Evolutionary conservation across 1,139 yeast genomes (phyloP), one percentile per base, ranked within the genome.

Genomic region (Blastobotrys raffinosifermentans): DNA sequence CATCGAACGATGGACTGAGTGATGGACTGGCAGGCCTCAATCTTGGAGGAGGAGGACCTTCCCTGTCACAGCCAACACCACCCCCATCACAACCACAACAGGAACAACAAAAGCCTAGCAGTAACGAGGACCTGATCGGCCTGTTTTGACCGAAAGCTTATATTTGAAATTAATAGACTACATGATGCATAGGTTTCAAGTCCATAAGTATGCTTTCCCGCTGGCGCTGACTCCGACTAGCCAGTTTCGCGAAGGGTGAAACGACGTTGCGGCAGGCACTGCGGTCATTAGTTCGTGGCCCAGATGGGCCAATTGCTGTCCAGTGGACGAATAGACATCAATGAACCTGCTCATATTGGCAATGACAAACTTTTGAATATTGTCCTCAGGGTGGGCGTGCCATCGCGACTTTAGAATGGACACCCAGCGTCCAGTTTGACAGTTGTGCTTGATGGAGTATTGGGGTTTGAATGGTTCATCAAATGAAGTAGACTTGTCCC

Each of bases 341-440:
- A 87, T 70, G 35, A 77, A 85, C 45, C 94, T 70, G 49, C 81
- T 84, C 97, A 91, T 91, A 56, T 89, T 89, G 16, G 86, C 97
- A 53, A 91, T 87, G 16, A 81, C 84, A 58, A 89, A 86, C 50
- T 89, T 87, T 46, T 86, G 84, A 21, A 75, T 68, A 2, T 81
- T 79, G 49, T 85, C 95, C 20, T 60, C 64, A 0, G 94, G 94
- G 13, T 66, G 57, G 2, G 57, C 50, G 43, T 85, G 95, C 93
- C 96, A 91, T 51, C 77, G 72, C 0, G 96, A 77, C 52, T 87
- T 86, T 39, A 91, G 66, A 35, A 91, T 89, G 1, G 95, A 80
- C 1, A 91, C 95, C 98, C 98, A 91, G 45, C 95, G 67, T 0
- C 98, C 97, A 0, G 96, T 82, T 58, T 89, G 95, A 62, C 97